Conservation (phyloP, 1,139 yeast species). For the Yamadazyma atlantica region DNA sequence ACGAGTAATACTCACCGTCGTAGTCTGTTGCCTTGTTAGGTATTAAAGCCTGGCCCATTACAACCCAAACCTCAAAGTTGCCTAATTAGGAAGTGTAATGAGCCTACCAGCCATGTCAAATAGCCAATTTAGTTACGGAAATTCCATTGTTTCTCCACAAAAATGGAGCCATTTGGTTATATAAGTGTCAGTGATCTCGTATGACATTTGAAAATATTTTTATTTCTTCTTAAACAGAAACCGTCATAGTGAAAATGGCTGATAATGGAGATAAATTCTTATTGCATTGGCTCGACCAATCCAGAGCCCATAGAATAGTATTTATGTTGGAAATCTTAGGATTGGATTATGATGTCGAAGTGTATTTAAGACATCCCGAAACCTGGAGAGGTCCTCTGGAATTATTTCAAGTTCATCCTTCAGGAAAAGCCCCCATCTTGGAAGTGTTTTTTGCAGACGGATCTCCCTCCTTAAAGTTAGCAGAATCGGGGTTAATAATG, state of each 20-base stretch:
- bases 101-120: background rate
- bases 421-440: slow-evolving; percentile 57
- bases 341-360: slow-evolving; percentile 50
- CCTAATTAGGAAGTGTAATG: slow-evolving; percentile 14
- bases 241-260: slow-evolving; percentile 7
- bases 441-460: slow-evolving; percentile 50
- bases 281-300: slow-evolving; percentile 22
- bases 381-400: slow-evolving; percentile 47
- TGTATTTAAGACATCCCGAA: slow-evolving; percentile 42
- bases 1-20: background rate
- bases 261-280: slow-evolving; percentile 16
- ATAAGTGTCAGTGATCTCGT: background rate
- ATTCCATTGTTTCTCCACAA: slow-evolving; percentile 2
- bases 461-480: slow-evolving; percentile 29
- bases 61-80: slow-evolving; percentile 6
- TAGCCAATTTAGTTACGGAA: background rate
- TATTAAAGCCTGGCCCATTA: background rate
- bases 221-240: background rate
- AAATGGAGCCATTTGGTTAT: background rate
- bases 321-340: slow-evolving; percentile 42
- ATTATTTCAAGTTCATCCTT: slow-evolving; percentile 52
- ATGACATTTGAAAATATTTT: no score
- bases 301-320: slow-evolving; percentile 39
- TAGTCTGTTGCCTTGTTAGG: background rate
- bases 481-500: slow-evolving; percentile 50